Percentiles rank a stretch among this genome's conserved stretches.
These are phyloP conservation scores for Podaxis carcinomalis DNA, from an alignment of 768 basidiomycete genomes.

Conservation along the genomic window DNA sequence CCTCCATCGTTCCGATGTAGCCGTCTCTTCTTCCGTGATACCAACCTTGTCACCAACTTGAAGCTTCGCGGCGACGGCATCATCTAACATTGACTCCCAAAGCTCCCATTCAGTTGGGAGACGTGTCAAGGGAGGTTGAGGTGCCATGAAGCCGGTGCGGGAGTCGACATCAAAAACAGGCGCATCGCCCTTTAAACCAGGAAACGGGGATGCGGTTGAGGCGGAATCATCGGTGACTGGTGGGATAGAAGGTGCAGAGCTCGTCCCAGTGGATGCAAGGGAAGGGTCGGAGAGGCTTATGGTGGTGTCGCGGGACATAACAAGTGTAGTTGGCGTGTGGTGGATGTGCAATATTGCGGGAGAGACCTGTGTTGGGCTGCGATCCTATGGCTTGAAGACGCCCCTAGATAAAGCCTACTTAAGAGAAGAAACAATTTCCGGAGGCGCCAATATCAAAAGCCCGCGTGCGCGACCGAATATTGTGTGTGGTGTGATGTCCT, in stretches of 20 bases:
- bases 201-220: neutral
- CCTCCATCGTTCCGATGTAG: slow-evolving; percentile 51
- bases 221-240: neutral
- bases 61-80: slow-evolving; percentile 43
- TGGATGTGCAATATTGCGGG: neutral
- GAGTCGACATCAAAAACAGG: slow-evolving; percentile 93
- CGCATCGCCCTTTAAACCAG: slow-evolving; percentile 45
- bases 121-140: slow-evolving; percentile 59
- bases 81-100: slow-evolving; percentile 67
- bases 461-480: neutral
- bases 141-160: slow-evolving; percentile 89
- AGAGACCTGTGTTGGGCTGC: neutral
- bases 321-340: neutral
- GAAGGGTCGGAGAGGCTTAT: neutral
- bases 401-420: neutral
- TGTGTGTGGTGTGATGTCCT: neutral
- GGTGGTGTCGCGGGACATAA: neutral
- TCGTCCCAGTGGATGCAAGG: neutral
- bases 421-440: neutral
- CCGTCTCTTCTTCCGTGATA: slow-evolving; percentile 34
- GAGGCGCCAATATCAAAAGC: neutral
- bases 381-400: neutral
- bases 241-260: neutral
- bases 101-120: slow-evolving; percentile 59
- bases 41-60: slow-evolving; percentile 56